A percentile compares a stretch with the other conserved stretches of the same genome.
Evolutionary conservation across 768 basidiomycete species (phyloP).

Genomic region (Boletus rubescentipes): DNA sequence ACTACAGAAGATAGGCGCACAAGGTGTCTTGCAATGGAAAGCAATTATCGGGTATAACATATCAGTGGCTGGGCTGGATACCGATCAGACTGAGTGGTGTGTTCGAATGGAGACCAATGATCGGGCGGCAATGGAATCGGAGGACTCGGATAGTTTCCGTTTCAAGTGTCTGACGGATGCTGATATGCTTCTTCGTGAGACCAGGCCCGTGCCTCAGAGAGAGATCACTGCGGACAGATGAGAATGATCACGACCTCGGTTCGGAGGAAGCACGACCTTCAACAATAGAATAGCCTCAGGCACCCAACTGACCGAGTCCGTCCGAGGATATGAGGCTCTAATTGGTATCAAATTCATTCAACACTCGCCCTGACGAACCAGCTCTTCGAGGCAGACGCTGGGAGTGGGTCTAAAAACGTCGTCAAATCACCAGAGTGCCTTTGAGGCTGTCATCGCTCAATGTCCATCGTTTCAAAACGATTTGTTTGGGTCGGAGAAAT

Average conservation of each 20-base stretch:
- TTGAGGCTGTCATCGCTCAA: not conserved
- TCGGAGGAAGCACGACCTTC: not conserved
- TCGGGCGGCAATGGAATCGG: not conserved
- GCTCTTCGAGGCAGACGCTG: not conserved
- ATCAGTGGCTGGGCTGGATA: not conserved
- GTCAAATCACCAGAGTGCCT: not conserved
- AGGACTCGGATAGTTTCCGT: not conserved
- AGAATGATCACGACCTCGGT: not conserved
- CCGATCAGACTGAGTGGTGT: not conserved
- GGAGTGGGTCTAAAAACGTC: not conserved
- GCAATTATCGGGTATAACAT: not conserved
- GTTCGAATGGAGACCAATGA: not conserved
- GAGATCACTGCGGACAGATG: slow-evolving; percentile 1
- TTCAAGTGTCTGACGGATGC: not conserved
- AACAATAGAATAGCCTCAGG: slow-evolving; percentile 4
- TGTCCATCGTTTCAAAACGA: not conserved
- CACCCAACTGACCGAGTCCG: not conserved
- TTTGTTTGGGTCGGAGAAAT: not conserved
- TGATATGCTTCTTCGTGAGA: not conserved
- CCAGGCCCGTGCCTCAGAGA: not conserved
- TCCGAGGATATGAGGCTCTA: slow-evolving; percentile 1
- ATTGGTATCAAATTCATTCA: not conserved
- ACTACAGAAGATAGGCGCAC: not conserved
- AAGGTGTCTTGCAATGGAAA: not conserved
- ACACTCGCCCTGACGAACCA: not conserved